Evolutionary conservation across 164 flowering plant species (phyloP).

Genomic region (Macadamia integrifolia): DNA sequence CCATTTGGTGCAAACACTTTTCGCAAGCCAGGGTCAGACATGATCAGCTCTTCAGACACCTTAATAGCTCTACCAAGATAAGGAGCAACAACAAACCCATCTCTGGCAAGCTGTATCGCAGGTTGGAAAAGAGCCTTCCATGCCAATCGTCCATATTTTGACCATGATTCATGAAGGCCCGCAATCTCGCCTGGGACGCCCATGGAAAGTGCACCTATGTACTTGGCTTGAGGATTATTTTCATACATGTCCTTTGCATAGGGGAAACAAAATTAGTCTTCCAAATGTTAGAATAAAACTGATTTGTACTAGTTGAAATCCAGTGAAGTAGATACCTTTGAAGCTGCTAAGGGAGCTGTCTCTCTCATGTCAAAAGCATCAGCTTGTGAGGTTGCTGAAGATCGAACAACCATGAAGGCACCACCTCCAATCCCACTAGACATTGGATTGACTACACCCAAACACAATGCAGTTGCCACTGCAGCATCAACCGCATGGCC

Average conservation of each 20-base stretch:
- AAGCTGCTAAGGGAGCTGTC: constrained; percentile 84
- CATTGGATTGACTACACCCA: constrained; percentile 76
- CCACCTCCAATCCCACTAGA: constrained; percentile 97
- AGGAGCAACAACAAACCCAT: constrained; percentile 58
- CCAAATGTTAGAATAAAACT: no score
- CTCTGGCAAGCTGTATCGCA: constrained; percentile 68
- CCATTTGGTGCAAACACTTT: constrained; percentile 72
- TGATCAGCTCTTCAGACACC: constrained; percentile 9
- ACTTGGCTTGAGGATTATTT: constrained; percentile 39
- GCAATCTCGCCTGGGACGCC: constrained; percentile 97
- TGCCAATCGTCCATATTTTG: constrained; percentile 57
- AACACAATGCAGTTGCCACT: constrained; percentile 76
- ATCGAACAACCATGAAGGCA: constrained; percentile 66
- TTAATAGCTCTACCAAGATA: constrained; percentile 39
- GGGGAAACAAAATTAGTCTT: not conserved
- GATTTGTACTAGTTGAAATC: no score
- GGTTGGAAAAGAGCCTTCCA: constrained; percentile 77
- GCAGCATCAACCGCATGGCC: constrained; percentile 95
- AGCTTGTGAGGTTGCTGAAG: constrained; percentile 38
- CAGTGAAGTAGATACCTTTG: constrained; percentile 41
- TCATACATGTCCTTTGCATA: constrained; percentile 71
- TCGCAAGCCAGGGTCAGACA: constrained; percentile 63
- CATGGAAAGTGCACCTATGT: constrained; percentile 59
- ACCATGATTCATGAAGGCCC: constrained; percentile 85
- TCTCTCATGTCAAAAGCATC: constrained; percentile 76